Percentiles rank a stretch among this genome's conserved stretches.
These are phyloP conservation scores for Amylostereum chailletii DNA, from an alignment of 1,284 basidiomycete genomes.

Conservation along the genomic window DNA sequence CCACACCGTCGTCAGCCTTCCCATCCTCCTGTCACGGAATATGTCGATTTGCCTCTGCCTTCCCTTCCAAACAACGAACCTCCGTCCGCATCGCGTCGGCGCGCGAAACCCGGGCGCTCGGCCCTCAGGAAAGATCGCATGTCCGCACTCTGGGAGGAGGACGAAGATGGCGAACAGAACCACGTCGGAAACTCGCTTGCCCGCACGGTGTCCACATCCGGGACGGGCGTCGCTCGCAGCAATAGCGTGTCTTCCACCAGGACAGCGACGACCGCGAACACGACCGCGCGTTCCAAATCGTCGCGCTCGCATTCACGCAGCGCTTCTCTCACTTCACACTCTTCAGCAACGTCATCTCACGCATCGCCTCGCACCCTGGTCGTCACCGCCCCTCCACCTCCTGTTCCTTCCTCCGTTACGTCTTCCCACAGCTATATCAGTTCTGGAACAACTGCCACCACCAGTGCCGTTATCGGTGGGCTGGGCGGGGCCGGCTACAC, in stretches of 20 bases:
- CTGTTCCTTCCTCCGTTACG: constrained; percentile 9
- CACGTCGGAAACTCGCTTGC: constrained; percentile 14
- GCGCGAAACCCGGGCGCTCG: constrained; percentile 14
- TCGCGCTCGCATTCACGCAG: not conserved
- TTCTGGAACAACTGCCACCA: not conserved
- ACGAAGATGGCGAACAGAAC: constrained; percentile 22
- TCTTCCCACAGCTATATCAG: not conserved
- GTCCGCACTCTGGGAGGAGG: constrained; percentile 36
- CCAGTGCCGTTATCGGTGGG: constrained; percentile 10
- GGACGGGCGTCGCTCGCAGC: constrained; percentile 17
- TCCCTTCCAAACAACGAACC: not conserved
- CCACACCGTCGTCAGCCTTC: constrained; percentile 12
- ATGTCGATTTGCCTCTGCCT: constrained; percentile 14
- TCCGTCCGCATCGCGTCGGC: constrained; percentile 9
- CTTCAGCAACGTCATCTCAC: constrained; percentile 11
- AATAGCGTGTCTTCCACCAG: not conserved
- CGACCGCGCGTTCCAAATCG: not conserved
- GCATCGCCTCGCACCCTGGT: constrained; percentile 21
- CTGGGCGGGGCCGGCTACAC: constrained; percentile 54
- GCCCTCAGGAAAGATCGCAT: constrained; percentile 20
- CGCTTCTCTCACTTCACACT: constrained; percentile 5
- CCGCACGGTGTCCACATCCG: constrained; percentile 16
- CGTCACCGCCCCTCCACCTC: constrained; percentile 20
- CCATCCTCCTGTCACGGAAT: constrained; percentile 10
- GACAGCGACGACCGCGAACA: not conserved